These are phyloP conservation scores for Peribolospora kevripleyi DNA, from an alignment of 768 basidiomycete genomes.

Conservation along the genomic window DNA sequence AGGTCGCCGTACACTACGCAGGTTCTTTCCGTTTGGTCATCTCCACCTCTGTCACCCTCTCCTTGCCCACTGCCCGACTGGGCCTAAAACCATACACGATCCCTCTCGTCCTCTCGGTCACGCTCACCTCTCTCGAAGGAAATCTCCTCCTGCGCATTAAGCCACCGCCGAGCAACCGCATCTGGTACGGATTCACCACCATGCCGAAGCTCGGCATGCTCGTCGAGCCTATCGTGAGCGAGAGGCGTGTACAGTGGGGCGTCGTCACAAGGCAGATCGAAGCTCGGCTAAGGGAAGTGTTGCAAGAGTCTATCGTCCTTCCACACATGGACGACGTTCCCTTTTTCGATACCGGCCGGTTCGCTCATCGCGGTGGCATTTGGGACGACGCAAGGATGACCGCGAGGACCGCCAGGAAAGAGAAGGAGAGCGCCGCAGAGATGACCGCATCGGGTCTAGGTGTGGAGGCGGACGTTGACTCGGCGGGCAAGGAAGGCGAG, in stretches of 20 bases:
- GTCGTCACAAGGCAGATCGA: constrained; percentile 82
- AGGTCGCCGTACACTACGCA: no score
- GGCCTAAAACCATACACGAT: constrained; percentile 74
- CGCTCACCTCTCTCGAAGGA: constrained; percentile 71
- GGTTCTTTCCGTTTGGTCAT: no score
- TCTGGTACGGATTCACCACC: constrained; percentile 81
- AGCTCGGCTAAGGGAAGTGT: constrained; percentile 62
- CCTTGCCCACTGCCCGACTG: constrained; percentile 12
- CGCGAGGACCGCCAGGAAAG: constrained; percentile 1
- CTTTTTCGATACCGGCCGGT: constrained; percentile 56
- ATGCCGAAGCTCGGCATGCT: constrained; percentile 66
- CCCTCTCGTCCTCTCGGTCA: constrained; percentile 66
- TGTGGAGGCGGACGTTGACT: neutral
- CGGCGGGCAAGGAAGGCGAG: neutral
- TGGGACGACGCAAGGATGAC: constrained; percentile 40
- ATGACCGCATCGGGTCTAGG: no score
- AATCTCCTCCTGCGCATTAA: constrained; percentile 64
- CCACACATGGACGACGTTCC: constrained; percentile 98
- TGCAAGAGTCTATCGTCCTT: constrained; percentile 71
- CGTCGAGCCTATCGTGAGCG: constrained; percentile 83
- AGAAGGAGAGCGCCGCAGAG: constrained; percentile 1
- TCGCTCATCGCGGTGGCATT: constrained; percentile 58
- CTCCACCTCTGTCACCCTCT: no score
- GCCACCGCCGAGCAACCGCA: constrained; percentile 74
- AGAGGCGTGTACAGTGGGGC: constrained; percentile 77